Conservation (phyloP, 208 protist species). For the Acanthamoeba divionensis region DNA sequence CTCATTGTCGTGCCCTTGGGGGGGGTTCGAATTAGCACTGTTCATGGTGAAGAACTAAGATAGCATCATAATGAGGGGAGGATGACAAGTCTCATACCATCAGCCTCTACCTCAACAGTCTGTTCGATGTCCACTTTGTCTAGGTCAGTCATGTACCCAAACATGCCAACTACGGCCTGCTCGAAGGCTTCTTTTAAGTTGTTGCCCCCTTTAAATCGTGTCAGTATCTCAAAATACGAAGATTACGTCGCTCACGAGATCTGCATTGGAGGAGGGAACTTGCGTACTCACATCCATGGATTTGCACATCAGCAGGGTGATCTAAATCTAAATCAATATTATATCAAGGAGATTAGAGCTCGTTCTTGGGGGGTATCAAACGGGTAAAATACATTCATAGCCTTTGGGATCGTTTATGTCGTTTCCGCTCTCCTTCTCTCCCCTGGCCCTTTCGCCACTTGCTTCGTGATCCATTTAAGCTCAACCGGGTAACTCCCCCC, state of each 20-base stretch:
- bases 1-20: slow-evolving; percentile 30
- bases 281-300: slow-evolving; percentile 12
- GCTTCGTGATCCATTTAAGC: background rate
- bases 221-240: too few species aligned
- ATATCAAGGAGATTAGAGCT: background rate
- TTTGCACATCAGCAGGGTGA: slow-evolving; percentile 50
- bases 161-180: slow-evolving; percentile 40
- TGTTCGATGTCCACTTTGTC: slow-evolving; percentile 9
- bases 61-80: background rate
- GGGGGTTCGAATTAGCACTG: background rate
- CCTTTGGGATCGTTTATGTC: background rate
- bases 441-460: background rate
- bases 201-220: background rate
- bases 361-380: background rate
- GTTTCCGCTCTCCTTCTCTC: slow-evolving; percentile 35
- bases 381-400: background rate
- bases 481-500: too few species aligned
- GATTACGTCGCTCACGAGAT: too few species aligned
- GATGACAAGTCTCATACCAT: background rate
- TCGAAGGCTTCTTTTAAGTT: slow-evolving; percentile 26
- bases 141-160: slow-evolving; percentile 53
- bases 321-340: slow-evolving; percentile 18
- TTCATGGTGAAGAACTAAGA: background rate
- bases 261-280: too few species aligned
- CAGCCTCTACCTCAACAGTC: slow-evolving; percentile 12